Evolutionary conservation across 345 rosid species (phyloP).

Genomic region (Salix dunnii): DNA sequence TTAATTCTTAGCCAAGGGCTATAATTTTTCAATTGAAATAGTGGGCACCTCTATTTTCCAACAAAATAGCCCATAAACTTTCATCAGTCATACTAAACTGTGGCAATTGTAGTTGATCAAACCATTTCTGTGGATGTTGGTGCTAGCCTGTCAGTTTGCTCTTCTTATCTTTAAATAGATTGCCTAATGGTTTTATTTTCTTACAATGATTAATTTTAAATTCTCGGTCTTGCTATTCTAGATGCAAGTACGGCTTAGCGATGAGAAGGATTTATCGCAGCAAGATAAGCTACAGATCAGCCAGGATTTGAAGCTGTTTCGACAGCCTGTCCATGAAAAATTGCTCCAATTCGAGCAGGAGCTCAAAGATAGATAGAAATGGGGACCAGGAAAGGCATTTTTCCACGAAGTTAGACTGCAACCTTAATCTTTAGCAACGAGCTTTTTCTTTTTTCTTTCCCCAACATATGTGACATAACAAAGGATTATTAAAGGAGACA

Average conservation of each 20-base stretch:
- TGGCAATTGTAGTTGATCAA: neutral
- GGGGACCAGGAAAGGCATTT: neutral
- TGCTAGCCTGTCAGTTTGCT: neutral
- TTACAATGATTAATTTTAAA: neutral
- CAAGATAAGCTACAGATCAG: slow-evolving; percentile 47
- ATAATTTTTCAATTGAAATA: too few species aligned
- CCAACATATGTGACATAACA: slow-evolving; percentile 10
- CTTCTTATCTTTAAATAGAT: neutral
- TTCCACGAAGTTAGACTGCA: neutral
- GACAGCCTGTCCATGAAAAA: slow-evolving; percentile 70
- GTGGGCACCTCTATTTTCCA: too few species aligned
- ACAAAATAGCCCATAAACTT: neutral
- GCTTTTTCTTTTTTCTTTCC: neutral
- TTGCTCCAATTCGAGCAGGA: slow-evolving; percentile 75
- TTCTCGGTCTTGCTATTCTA: slow-evolving; percentile 15
- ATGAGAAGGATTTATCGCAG: slow-evolving; percentile 55
- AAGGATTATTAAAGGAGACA: slow-evolving; percentile 7
- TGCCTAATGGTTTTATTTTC: neutral
- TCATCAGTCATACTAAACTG: too few species aligned
- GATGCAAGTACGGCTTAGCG: slow-evolving; percentile 58
- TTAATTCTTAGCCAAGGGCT: too few species aligned
- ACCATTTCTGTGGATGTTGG: neutral
- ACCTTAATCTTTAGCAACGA: neutral
- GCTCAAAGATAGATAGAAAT: slow-evolving; percentile 61
- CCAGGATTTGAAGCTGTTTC: slow-evolving; percentile 58